phyloP scores from a whole-genome alignment of 2,329 filamentous ascomycete species.

The Fusarium heterosporum region DNA sequence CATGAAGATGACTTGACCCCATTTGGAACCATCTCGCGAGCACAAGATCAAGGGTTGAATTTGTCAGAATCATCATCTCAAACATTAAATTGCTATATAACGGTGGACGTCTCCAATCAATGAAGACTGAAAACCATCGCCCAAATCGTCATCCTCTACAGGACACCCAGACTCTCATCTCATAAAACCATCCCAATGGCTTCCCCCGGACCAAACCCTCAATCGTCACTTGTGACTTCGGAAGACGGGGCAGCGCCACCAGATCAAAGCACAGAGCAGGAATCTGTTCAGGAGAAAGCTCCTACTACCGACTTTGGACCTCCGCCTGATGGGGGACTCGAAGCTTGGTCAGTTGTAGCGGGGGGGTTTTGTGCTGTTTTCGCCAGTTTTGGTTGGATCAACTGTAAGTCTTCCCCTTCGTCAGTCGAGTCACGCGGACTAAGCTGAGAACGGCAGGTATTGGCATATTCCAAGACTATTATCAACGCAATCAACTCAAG shows the following conservation, averaged over 20 bases:
- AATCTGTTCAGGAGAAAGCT: neutral
- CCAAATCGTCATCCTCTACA: accelerated
- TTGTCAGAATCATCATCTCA: slow-evolving; percentile 1
- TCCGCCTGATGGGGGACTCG: slow-evolving; percentile 5
- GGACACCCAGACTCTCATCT: accelerated
- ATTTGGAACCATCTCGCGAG: slow-evolving; percentile 21
- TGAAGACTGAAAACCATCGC: accelerated
- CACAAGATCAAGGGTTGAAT: neutral
- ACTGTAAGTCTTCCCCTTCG: neutral
- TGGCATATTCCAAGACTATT: slow-evolving; percentile 22
- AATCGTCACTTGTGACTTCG: neutral
- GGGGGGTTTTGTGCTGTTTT: slow-evolving; percentile 12
- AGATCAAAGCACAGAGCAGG: neutral
- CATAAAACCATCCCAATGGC: neutral
- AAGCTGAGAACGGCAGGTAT: slow-evolving; percentile 1
- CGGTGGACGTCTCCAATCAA: accelerated
- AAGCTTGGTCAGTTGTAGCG: slow-evolving; percentile 10
- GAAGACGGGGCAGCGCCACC: slow-evolving; percentile 1
- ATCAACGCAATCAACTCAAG: slow-evolving; percentile 3
- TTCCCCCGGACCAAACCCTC: neutral
- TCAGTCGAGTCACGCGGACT: accelerated
- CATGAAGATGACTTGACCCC: neutral
- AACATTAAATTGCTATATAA: neutral
- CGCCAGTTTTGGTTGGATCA: slow-evolving; percentile 25
- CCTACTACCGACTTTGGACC: neutral